Percentiles rank a stretch among this genome's conserved stretches.
Evolutionary conservation across 1,284 basidiomycete species (phyloP).

Genomic region (Pseudozyma tsukubaensis): DNA sequence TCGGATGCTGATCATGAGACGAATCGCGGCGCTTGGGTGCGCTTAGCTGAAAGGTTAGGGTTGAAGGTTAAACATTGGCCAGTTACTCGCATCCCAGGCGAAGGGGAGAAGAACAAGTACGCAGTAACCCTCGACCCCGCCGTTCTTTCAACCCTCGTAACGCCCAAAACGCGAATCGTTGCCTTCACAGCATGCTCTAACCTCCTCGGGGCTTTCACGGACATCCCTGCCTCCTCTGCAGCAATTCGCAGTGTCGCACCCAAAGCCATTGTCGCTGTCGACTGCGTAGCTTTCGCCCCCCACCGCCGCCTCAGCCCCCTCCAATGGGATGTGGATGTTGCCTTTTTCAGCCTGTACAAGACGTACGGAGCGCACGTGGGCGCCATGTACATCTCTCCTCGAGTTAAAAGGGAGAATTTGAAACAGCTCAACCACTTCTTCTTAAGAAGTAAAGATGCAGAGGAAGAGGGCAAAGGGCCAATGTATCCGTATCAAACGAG

Average conservation of each 20-base stretch:
- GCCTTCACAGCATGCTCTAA: conserved; percentile 82
- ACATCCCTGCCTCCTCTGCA: conserved; percentile 69
- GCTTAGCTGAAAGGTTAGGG: conserved; percentile 75
- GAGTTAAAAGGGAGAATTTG: conserved; percentile 72
- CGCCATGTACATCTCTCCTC: conserved; percentile 74
- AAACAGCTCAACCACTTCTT: conserved; percentile 79
- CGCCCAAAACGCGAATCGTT: conserved; percentile 77
- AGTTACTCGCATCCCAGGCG: conserved; percentile 69
- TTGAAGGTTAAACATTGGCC: conserved; percentile 76
- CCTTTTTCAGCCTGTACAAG: conserved; percentile 81
- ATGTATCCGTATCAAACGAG: conserved; percentile 77
- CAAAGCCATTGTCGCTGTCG: conserved; percentile 75
- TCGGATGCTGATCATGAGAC: conserved; percentile 82
- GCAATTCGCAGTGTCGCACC: conserved; percentile 72
- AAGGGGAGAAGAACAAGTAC: conserved; percentile 71
- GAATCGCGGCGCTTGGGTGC: conserved; percentile 82
- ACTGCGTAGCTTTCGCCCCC: conserved; percentile 83
- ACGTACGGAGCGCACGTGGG: conserved; percentile 81
- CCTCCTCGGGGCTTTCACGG: conserved; percentile 77
- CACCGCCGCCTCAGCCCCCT: conserved; percentile 77
- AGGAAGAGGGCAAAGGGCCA: conserved; percentile 63
- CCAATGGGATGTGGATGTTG: conserved; percentile 75
- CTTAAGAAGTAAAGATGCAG: conserved; percentile 67
- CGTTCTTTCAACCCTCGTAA: conserved; percentile 76
- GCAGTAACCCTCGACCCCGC: conserved; percentile 75